Conservation (phyloP, 169 alveolate genomes). For the Plasmodium blacklocki region DNA sequence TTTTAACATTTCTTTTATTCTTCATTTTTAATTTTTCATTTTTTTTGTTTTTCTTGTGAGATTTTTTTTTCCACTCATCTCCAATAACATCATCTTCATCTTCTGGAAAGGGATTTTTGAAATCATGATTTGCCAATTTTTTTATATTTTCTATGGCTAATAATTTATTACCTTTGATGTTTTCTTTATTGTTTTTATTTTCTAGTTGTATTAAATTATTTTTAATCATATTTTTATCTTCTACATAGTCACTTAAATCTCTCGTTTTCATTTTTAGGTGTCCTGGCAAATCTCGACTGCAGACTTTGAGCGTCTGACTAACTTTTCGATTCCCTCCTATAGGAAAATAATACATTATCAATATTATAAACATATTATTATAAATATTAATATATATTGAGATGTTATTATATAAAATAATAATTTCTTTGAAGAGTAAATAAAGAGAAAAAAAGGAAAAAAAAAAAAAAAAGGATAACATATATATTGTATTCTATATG, state of each 20-base stretch:
- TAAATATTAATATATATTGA: not conserved
- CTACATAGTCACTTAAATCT: conserved; percentile 63
- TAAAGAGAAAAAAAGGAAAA: not conserved
- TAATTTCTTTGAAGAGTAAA: not conserved
- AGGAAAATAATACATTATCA: not conserved
- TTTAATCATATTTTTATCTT: conserved; percentile 45
- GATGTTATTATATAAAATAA: not conserved
- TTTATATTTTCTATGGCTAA: conserved; percentile 73
- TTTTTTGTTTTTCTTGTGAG: not conserved
- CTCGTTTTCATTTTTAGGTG: conserved; percentile 84
- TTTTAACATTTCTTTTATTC: not conserved
- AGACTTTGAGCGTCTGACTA: conserved; percentile 82
- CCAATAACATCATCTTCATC: conserved; percentile 75
- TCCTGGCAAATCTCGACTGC: conserved; percentile 86
- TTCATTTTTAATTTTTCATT: not conserved
- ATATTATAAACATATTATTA: not conserved
- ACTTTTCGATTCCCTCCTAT: conserved; percentile 75
- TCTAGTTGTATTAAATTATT: conserved; percentile 61
- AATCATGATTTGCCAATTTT: conserved; percentile 41
- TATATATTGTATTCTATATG: not conserved
- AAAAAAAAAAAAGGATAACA: not conserved
- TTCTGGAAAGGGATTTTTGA: conserved; percentile 60
- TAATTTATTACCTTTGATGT: conserved; percentile 7
- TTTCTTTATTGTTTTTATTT: not conserved
- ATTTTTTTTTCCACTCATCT: conserved; percentile 31